These are phyloP conservation scores for Hawksworthiomyces lignivorus DNA, from an alignment of 2,329 filamentous ascomycete genomes.

Conservation along the genomic window DNA sequence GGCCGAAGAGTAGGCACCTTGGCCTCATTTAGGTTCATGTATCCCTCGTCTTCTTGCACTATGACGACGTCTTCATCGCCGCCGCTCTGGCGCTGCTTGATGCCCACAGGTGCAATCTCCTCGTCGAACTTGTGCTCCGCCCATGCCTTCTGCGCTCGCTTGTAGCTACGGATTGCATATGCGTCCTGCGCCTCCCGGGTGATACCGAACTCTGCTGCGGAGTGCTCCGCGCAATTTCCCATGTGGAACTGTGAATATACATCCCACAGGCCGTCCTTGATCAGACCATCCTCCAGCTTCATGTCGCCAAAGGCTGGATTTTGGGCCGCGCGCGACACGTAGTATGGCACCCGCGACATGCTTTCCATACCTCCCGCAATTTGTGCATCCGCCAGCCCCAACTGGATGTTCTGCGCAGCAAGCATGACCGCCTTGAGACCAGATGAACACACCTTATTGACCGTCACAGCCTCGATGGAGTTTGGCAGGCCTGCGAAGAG, in stretches of 20 bases:
- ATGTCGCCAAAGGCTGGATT: constrained; percentile 79
- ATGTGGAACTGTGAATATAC: constrained; percentile 97
- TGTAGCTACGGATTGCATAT: constrained; percentile 81
- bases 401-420: constrained; percentile 87
- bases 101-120: constrained; percentile 80
- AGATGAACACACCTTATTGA: constrained; percentile 96
- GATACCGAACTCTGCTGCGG: constrained; percentile 76
- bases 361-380: constrained; percentile 95
- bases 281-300: constrained; percentile 79
- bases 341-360: constrained; percentile 90
- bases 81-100: constrained; percentile 44
- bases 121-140: constrained; percentile 72
- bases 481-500: constrained; percentile 78
- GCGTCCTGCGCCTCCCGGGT: constrained; percentile 79
- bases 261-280: constrained; percentile 91
- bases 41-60: constrained; percentile 79
- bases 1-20: constrained; percentile 82
- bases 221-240: constrained; percentile 92
- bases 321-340: constrained; percentile 70
- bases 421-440: constrained; percentile 85
- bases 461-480: constrained; percentile 80
- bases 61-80: constrained; percentile 66
- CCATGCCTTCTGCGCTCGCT: constrained; percentile 85
- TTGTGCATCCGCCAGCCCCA: constrained; percentile 79
- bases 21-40: constrained; percentile 75